phyloP scores from a whole-genome alignment of 2,329 filamentous ascomycete genomes.

The Xylariomycetidae sp. region DNA sequence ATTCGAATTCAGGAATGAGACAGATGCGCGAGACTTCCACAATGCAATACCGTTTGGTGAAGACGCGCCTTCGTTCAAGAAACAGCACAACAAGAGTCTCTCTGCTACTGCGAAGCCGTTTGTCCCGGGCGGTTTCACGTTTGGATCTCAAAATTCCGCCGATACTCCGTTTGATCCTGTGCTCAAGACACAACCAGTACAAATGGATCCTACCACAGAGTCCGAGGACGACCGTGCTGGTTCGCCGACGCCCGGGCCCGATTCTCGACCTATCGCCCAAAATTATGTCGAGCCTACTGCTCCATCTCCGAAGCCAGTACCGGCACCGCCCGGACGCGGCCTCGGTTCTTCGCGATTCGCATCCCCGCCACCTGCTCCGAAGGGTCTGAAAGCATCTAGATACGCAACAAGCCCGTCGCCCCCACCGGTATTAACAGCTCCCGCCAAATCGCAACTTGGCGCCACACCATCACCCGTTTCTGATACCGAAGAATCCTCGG shows the following conservation, averaged over 20 bases:
- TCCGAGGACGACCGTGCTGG: slow-evolving; percentile 26
- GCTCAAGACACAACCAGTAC: slow-evolving; percentile 19
- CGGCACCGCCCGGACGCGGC: slow-evolving; percentile 15
- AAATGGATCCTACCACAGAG: slow-evolving; percentile 18
- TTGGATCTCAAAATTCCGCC: slow-evolving; percentile 27
- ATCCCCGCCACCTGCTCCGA: slow-evolving; percentile 28
- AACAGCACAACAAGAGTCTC: slow-evolving; percentile 52
- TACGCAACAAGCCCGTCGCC: slow-evolving; percentile 39
- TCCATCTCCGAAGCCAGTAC: slow-evolving; percentile 14
- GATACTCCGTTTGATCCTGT: slow-evolving; percentile 24
- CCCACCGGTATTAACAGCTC: slow-evolving; percentile 36
- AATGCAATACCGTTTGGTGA: slow-evolving; percentile 47
- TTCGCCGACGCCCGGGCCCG: slow-evolving; percentile 29
- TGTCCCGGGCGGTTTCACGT: slow-evolving; percentile 35
- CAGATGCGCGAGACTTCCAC: slow-evolving; percentile 46
- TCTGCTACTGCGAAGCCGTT: slow-evolving; percentile 72
- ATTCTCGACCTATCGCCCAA: slow-evolving; percentile 12
- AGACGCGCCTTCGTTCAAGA: slow-evolving; percentile 32
- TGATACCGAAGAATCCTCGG: slow-evolving; percentile 11
- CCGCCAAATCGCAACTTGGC: slow-evolving; percentile 42
- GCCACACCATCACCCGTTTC: slow-evolving; percentile 33
- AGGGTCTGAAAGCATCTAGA: slow-evolving; percentile 42
- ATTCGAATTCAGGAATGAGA: slow-evolving; percentile 53
- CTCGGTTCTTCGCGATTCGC: slow-evolving; percentile 29
- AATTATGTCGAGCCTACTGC: too few species aligned